Evolutionary conservation across 139 green algal genomes (phyloP).

Genomic region (Deuterostichococcus epilithicus): DNA sequence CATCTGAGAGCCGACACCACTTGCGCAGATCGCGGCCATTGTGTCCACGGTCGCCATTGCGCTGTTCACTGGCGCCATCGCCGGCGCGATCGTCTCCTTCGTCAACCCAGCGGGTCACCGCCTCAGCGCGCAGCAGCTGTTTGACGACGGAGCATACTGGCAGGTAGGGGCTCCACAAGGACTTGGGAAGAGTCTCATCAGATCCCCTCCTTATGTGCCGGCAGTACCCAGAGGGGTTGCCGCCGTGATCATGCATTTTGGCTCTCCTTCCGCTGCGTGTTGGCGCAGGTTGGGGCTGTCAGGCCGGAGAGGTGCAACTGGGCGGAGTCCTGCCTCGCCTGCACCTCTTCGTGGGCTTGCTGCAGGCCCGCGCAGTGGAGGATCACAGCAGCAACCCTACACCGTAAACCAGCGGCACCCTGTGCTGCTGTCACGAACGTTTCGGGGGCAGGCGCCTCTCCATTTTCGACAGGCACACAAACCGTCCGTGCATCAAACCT

Average conservation of each 20-base stretch:
- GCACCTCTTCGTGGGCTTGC: too few species aligned
- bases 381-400: too few species aligned
- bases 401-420: too few species aligned
- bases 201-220: neutral
- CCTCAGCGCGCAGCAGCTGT: constrained; percentile 18
- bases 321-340: too few species aligned
- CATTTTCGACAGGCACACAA: neutral
- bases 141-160: constrained; percentile 32
- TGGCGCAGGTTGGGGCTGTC: too few species aligned
- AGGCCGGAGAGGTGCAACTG: too few species aligned
- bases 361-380: too few species aligned
- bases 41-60: constrained; percentile 30
- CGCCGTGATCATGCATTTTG: too few species aligned
- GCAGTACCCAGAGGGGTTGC: neutral
- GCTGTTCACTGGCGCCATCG: constrained; percentile 17
- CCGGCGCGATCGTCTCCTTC: constrained; percentile 9
- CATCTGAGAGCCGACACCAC: neutral
- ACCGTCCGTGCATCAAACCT: neutral
- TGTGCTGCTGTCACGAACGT: neutral
- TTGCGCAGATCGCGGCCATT: constrained; percentile 24
- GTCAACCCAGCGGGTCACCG: neutral
- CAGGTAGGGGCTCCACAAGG: constrained; percentile 1
- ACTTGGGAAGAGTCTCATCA: neutral
- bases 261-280: too few species aligned
- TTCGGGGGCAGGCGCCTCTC: too few species aligned